phyloP scores from a whole-genome alignment of 805 yeast species.

The Zygosaccharomyces lentus region DNA sequence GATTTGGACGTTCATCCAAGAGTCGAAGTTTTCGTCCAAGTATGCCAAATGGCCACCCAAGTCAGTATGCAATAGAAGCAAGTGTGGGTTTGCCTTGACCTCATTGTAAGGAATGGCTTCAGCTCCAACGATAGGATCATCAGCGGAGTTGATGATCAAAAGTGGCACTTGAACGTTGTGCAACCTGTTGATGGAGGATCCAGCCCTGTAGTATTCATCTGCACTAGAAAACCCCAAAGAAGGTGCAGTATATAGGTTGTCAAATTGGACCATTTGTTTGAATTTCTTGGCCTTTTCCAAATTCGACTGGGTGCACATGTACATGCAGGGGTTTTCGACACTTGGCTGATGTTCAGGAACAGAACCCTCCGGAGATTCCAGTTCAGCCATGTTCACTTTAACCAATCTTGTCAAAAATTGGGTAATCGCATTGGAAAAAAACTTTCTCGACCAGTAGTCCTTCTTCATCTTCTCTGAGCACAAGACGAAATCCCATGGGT shows the following conservation, averaged over 20 bases:
- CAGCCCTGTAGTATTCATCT: conserved; percentile 58
- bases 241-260: conserved; percentile 55
- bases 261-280: conserved; percentile 51
- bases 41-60: conserved; percentile 70
- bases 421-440: conserved; percentile 44
- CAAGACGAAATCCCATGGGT: conserved; percentile 70
- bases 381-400: conserved; percentile 41
- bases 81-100: conserved; percentile 51
- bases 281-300: conserved; percentile 37
- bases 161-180: conserved; percentile 57
- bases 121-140: conserved; percentile 59
- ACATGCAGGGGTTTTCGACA: conserved; percentile 21
- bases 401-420: conserved; percentile 41
- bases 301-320: conserved; percentile 33
- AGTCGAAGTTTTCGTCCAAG: conserved; percentile 40
- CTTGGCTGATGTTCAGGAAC: conserved; percentile 20
- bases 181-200: conserved; percentile 56
- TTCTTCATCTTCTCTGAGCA: conserved; percentile 43
- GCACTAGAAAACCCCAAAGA: conserved; percentile 61
- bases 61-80: conserved; percentile 53
- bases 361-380: conserved; percentile 29
- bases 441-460: conserved; percentile 38
- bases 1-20: conserved; percentile 47
- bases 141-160: conserved; percentile 54
- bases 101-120: conserved; percentile 49